These are phyloP conservation scores for Holtermannia corniformis DNA, from an alignment of 768 basidiomycete species.

Conservation along the genomic window DNA sequence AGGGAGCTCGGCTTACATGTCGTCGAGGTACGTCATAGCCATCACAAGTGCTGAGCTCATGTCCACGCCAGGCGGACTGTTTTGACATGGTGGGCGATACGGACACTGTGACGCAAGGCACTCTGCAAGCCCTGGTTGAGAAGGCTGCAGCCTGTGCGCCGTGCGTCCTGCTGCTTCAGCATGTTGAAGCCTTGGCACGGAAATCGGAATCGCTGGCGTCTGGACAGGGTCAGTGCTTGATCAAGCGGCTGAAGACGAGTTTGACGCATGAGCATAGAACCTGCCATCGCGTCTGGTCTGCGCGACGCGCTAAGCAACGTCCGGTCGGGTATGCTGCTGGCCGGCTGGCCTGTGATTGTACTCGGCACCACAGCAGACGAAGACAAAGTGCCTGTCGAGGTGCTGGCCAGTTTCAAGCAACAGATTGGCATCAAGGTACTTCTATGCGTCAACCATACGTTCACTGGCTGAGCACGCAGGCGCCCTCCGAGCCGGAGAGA, in stretches of 20 bases:
- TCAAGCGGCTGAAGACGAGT: conserved; percentile 50
- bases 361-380: conserved; percentile 63
- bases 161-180: conserved; percentile 68
- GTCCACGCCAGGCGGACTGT: conserved; percentile 60
- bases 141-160: conserved; percentile 70
- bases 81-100: conserved; percentile 73
- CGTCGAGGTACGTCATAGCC: conserved; percentile 53
- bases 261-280: not conserved
- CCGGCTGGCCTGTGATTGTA: conserved; percentile 64
- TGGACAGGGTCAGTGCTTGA: conserved; percentile 30
- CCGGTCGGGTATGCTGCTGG: conserved; percentile 43
- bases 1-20: conserved; percentile 61
- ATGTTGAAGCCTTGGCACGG: conserved; percentile 68
- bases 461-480: conserved; percentile 49
- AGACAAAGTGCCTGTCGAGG: conserved; percentile 53
- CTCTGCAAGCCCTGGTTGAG: conserved; percentile 62
- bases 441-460: not conserved
- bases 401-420: conserved; percentile 74
- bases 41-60: not conserved
- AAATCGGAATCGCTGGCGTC: conserved; percentile 37
- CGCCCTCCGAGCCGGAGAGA: conserved; percentile 68
- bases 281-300: not conserved
- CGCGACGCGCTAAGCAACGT: not conserved
- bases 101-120: conserved; percentile 62
- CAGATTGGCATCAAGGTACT: conserved; percentile 64